These are phyloP conservation scores for Ophiostoma tasmaniense DNA, from an alignment of 2,329 filamentous ascomycete genomes.

Conservation along the genomic window DNA sequence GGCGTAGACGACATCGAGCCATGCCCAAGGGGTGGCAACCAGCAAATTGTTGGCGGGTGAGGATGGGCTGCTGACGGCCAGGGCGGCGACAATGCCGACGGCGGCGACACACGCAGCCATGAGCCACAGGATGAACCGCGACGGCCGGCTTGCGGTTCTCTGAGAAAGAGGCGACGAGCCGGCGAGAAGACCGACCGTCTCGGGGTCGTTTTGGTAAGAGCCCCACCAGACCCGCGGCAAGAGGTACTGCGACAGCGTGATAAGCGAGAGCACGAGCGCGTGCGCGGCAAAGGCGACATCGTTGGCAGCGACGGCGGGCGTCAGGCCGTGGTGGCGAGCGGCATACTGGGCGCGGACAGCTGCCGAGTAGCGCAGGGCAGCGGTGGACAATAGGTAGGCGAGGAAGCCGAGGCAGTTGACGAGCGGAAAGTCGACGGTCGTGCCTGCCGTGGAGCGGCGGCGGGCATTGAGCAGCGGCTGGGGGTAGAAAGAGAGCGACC, in stretches of 20 bases:
- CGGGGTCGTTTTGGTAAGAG: background rate
- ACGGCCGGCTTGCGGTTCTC: slow-evolving; percentile 38
- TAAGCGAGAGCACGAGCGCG: slow-evolving; percentile 60
- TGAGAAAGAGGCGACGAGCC: background rate
- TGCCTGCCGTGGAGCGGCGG: slow-evolving; percentile 69
- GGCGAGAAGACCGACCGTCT: background rate
- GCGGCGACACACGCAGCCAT: slow-evolving; percentile 58
- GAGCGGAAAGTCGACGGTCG: slow-evolving; percentile 80
- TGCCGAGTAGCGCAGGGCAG: slow-evolving; percentile 69
- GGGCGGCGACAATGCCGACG: slow-evolving; percentile 42
- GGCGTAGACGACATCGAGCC: slow-evolving; percentile 56
- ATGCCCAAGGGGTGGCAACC: slow-evolving; percentile 45
- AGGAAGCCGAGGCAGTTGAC: slow-evolving; percentile 62
- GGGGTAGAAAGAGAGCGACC: slow-evolving; percentile 89
- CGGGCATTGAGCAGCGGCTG: slow-evolving; percentile 74
- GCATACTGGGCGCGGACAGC: slow-evolving; percentile 76
- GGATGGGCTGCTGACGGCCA: slow-evolving; percentile 19
- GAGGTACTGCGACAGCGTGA: slow-evolving; percentile 74
- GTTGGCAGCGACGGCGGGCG: slow-evolving; percentile 80
- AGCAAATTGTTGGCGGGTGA: background rate
- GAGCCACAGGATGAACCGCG: slow-evolving; percentile 57
- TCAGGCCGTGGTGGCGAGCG: slow-evolving; percentile 61
- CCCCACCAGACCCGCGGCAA: slow-evolving; percentile 59
- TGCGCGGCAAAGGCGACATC: slow-evolving; percentile 84
- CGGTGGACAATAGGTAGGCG: slow-evolving; percentile 67